phyloP scores from a whole-genome alignment of 306 rosid genomes.

The Vigna angularis region DNA sequence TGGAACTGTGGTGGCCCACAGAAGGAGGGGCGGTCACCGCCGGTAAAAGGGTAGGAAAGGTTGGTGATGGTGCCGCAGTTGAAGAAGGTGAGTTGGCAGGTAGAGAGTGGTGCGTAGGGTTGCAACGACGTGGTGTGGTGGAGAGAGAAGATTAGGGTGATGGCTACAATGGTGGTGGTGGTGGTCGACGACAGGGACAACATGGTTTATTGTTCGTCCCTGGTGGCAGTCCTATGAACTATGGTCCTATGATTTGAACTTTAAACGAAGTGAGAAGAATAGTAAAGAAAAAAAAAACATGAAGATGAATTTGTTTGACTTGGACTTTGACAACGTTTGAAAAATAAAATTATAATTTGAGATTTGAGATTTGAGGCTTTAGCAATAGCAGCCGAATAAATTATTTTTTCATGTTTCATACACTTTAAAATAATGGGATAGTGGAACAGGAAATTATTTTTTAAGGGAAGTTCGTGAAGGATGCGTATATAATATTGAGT shows the following conservation, averaged over 20 bases:
- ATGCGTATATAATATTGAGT: neutral
- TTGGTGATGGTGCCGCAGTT: constrained; percentile 57
- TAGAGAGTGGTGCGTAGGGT: constrained; percentile 35
- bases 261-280: neutral
- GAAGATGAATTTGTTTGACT: constrained; percentile 48
- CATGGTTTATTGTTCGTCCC: constrained; percentile 21
- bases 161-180: neutral
- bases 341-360: neutral
- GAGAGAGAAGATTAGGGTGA: constrained; percentile 37
- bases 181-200: constrained; percentile 19
- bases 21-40: constrained; percentile 51
- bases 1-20: constrained; percentile 66
- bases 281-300: neutral
- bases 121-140: constrained; percentile 47
- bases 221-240: neutral
- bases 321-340: constrained; percentile 34
- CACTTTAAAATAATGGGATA: neutral
- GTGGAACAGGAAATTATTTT: neutral
- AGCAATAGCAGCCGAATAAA: constrained; percentile 33
- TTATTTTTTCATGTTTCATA: neutral
- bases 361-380: neutral
- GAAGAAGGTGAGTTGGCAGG: constrained; percentile 56
- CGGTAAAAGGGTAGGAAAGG: constrained; percentile 67
- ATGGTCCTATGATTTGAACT: neutral
- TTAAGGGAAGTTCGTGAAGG: neutral